phyloP scores from a whole-genome alignment of 2,329 filamentous ascomycete species.

The Pochonia chlamydosporia region DNA sequence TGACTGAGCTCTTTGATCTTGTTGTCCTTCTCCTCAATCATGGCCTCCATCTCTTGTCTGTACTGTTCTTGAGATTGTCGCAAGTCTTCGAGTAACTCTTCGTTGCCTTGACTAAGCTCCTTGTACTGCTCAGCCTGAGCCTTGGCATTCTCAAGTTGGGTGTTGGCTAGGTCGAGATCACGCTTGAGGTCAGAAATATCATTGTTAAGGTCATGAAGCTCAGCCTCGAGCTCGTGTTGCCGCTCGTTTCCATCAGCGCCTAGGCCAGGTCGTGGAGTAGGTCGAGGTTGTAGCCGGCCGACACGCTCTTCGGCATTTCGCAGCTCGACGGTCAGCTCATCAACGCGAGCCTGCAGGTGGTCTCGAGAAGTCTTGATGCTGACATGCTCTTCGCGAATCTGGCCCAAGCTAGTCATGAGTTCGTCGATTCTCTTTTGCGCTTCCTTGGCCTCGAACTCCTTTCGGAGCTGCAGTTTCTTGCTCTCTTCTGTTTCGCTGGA shows the following conservation, averaged over 20 bases:
- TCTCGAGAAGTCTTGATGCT: slow-evolving; percentile 82
- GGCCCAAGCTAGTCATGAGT: slow-evolving; percentile 70
- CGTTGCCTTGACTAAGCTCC: slow-evolving; percentile 76
- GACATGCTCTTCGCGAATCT: slow-evolving; percentile 80
- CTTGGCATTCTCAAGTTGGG: slow-evolving; percentile 76
- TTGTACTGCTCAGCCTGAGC: slow-evolving; percentile 83
- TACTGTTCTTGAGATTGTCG: slow-evolving; percentile 80
- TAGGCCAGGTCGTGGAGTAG: slow-evolving; percentile 54
- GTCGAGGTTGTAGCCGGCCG: slow-evolving; percentile 73
- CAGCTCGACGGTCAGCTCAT: slow-evolving; percentile 83
- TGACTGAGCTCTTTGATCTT: slow-evolving; percentile 78
- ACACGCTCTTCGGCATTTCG: slow-evolving; percentile 84
- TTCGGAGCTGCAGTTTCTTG: slow-evolving; percentile 75
- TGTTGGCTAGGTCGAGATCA: slow-evolving; percentile 73
- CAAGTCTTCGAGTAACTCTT: slow-evolving; percentile 78
- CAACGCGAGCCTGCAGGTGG: slow-evolving; percentile 80
- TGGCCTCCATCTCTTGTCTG: slow-evolving; percentile 74
- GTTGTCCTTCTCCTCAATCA: slow-evolving; percentile 70
- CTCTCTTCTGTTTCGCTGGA: slow-evolving; percentile 76
- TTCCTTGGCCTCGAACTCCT: slow-evolving; percentile 86
- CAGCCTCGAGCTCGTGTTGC: slow-evolving; percentile 48
- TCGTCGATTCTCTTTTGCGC: slow-evolving; percentile 90
- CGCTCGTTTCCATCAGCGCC: slow-evolving; percentile 36
- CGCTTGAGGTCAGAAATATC: slow-evolving; percentile 84
- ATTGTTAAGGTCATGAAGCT: slow-evolving; percentile 73